A percentile compares a stretch with the other conserved stretches of the same genome.
Evolutionary conservation across 208 protist genomes (phyloP).

Genomic region (Endotrypanum monterogeii): DNA sequence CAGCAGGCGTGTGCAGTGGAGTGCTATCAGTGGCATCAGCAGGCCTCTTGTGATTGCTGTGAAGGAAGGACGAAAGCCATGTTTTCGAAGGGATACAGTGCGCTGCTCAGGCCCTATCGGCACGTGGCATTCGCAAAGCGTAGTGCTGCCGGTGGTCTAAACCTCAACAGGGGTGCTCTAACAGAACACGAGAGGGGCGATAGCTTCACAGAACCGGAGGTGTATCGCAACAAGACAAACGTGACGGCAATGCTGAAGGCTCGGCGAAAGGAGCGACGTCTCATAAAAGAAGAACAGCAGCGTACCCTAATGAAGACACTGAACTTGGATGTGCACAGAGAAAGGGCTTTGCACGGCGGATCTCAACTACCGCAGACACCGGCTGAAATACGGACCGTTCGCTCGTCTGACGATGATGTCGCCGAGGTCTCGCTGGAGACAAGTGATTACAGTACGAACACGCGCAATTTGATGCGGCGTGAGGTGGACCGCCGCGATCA

Average conservation of each 20-base stretch:
- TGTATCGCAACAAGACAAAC: conserved; percentile 71
- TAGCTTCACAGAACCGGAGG: conserved; percentile 68
- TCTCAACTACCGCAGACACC: conserved; percentile 26
- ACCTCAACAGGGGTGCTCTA: conserved; percentile 60
- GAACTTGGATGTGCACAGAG: conserved; percentile 37
- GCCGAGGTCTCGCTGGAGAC: background rate
- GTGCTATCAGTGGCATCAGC: background rate
- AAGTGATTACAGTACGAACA: conserved; percentile 34
- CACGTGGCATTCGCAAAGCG: conserved; percentile 38
- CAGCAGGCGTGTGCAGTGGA: background rate
- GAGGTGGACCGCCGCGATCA: conserved; percentile 73
- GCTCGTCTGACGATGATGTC: conserved; percentile 41
- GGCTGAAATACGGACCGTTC: conserved; percentile 36
- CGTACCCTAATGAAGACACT: conserved; percentile 33
- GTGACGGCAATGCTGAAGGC: conserved; percentile 64
- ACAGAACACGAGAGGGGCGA: conserved; percentile 60
- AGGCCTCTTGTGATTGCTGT: background rate
- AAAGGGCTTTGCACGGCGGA: conserved; percentile 44
- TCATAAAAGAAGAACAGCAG: conserved; percentile 48
- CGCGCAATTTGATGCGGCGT: conserved; percentile 59
- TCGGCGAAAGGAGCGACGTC: conserved; percentile 36
- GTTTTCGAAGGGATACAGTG: conserved; percentile 8
- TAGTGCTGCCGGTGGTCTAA: conserved; percentile 41
- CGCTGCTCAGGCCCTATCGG: conserved; percentile 31
- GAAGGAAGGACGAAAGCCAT: background rate